Evolutionary conservation across 768 basidiomycete genomes (phyloP).

Genomic region (Paxillus involutus): DNA sequence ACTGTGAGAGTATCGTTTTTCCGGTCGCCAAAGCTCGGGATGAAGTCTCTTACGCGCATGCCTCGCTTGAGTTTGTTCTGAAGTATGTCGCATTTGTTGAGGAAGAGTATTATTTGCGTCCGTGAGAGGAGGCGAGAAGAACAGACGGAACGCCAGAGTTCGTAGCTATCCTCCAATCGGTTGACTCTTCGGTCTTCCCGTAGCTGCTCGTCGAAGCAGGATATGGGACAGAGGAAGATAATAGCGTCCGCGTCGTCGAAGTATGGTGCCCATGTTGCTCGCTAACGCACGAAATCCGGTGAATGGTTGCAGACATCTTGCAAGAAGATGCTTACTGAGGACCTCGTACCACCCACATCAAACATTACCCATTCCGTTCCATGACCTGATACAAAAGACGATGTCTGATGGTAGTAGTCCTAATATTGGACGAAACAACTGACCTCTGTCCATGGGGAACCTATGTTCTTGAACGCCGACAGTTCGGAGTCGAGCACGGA

Average conservation of each 20-base stretch:
- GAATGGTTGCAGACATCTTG: constrained; percentile 1
- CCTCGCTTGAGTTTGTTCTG: constrained; percentile 72
- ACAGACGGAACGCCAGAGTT: constrained; percentile 76
- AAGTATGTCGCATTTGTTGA: constrained; percentile 74
- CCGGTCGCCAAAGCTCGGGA: constrained; percentile 73
- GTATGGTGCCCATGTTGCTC: constrained; percentile 76
- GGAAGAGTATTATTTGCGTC: constrained; percentile 53
- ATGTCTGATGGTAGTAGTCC: neutral
- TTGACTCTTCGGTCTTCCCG: constrained; percentile 71
- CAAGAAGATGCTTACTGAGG: constrained; percentile 43
- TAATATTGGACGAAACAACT: constrained; percentile 13
- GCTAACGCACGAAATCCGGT: constrained; percentile 37
- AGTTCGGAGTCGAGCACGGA: constrained; percentile 77
- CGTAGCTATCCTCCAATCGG: constrained; percentile 73
- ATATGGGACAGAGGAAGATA: constrained; percentile 75
- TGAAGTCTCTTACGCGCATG: constrained; percentile 61
- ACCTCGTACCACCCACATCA: constrained; percentile 78
- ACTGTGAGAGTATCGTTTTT: constrained; percentile 70
- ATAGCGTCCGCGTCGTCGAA: constrained; percentile 84
- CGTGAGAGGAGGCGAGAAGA: constrained; percentile 61
- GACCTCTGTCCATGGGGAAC: constrained; percentile 65
- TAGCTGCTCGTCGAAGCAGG: constrained; percentile 78
- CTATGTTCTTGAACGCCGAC: constrained; percentile 76
- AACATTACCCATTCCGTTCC: constrained; percentile 79
- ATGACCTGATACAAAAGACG: constrained; percentile 38